A percentile compares a stretch with the other conserved stretches of the same genome.
phyloP scores from a whole-genome alignment of 2,329 filamentous ascomycete genomes.

The Xylaria hypoxylon region DNA sequence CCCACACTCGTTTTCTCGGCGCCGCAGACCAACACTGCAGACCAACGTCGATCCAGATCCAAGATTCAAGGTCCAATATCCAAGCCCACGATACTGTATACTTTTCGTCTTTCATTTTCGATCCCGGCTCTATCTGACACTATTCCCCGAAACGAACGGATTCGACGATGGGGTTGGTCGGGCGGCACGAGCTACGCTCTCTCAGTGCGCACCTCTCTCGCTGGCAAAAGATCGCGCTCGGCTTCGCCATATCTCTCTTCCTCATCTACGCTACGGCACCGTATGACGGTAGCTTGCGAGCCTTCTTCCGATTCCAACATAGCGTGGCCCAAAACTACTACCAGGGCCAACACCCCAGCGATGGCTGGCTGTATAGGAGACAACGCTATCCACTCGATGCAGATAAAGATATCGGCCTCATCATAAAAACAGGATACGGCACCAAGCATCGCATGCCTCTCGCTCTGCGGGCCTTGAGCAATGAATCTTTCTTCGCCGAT shows the following conservation, averaged over 20 bases:
- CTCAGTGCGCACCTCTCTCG: constrained; percentile 46
- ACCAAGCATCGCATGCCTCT: constrained; percentile 61
- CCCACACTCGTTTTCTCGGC: constrained; percentile 32
- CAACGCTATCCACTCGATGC: constrained; percentile 59
- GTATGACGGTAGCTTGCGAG: constrained; percentile 47
- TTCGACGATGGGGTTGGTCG: constrained; percentile 44
- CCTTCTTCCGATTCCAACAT: constrained; percentile 49
- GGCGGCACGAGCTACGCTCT: constrained; percentile 46
- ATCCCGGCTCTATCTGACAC: neutral
- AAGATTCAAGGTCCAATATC: neutral
- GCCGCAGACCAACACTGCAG: constrained; percentile 4
- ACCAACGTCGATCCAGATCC: too few species aligned
- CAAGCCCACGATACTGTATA: neutral
- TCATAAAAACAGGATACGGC: constrained; percentile 69
- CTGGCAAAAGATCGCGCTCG: constrained; percentile 47
- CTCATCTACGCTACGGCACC: constrained; percentile 48
- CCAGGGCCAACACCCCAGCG: constrained; percentile 50
- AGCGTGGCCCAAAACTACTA: constrained; percentile 48
- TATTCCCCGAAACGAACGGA: neutral
- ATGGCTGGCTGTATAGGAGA: constrained; percentile 57
- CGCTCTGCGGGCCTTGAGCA: constrained; percentile 60
- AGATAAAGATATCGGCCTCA: constrained; percentile 60
- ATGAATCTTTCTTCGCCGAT: constrained; percentile 55
- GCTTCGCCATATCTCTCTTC: constrained; percentile 44
- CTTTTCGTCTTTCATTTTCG: neutral